phyloP scores from a whole-genome alignment of 805 yeast genomes.

The Candida easanensis region DNA sequence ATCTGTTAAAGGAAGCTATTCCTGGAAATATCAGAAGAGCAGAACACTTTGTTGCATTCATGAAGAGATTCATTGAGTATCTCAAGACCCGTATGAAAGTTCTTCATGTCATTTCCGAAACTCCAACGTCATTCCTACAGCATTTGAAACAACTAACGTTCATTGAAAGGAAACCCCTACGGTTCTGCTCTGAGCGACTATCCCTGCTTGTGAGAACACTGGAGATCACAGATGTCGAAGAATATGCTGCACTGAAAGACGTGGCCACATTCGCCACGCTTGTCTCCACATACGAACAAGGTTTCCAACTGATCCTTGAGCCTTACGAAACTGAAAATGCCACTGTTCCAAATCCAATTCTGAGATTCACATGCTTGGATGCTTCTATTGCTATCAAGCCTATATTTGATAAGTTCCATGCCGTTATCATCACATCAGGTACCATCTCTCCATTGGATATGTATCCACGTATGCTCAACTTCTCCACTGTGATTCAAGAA shows the following conservation, averaged over 20 bases:
- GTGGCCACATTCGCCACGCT: constrained; percentile 96
- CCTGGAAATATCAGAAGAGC: constrained; percentile 98
- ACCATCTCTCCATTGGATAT: constrained; percentile 97
- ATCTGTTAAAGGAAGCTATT: constrained; percentile 84
- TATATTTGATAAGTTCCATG: constrained; percentile 86
- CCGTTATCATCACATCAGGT: constrained; percentile 95
- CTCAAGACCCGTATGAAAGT: constrained; percentile 97
- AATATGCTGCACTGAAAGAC: constrained; percentile 88
- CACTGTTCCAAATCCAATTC: constrained; percentile 94
- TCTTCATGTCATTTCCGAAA: constrained; percentile 94
- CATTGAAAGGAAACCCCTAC: constrained; percentile 86
- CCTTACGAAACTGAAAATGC: constrained; percentile 93
- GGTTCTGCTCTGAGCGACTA: constrained; percentile 89
- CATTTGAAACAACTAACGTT: constrained; percentile 91
- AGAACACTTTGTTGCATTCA: constrained; percentile 91
- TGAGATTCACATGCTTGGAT: constrained; percentile 91
- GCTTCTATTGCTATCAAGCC: constrained; percentile 98
- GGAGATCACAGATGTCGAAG: constrained; percentile 86
- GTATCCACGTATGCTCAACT: constrained; percentile 96
- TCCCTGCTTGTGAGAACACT: constrained; percentile 86
- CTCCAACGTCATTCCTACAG: constrained; percentile 88
- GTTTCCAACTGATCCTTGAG: constrained; percentile 87
- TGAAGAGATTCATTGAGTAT: constrained; percentile 90
- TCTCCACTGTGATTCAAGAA: constrained; percentile 89
- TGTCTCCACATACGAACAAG: constrained; percentile 91